Base-by-base conservation (phyloP, 768 basidiomycete genomes). In the Gelatoporia subvermispora region DNA sequence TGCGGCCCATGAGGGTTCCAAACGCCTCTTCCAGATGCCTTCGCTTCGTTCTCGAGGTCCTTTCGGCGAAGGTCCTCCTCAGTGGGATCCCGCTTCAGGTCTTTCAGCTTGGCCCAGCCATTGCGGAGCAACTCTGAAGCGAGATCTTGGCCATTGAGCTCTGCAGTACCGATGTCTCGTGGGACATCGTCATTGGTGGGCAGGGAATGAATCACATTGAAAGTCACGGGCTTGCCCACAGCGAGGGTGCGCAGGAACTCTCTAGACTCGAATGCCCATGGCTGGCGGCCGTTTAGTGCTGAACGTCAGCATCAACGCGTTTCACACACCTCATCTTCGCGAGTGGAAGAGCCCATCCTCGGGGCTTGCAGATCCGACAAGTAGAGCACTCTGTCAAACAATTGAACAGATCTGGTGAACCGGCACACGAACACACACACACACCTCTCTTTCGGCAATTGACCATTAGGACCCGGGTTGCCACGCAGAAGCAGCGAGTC, bases 21-120 rank as follows among this genome's bases (percentile, higher is more conserved):
- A 3, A 92, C 55, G 16, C 95, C 95, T 64, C 82, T 84, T 18
- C 82, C 80, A n/a, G 78, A 76, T 17, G 74, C 64, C 63, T 78
- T 85, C 15, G 91, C 92, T 61, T 89, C 85, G 16, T 70, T 76
- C 65, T 95, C 91, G 22, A 87, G 65, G 16, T 88, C 86, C 36
- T 78, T 80, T 58, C 82, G 82, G 56, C 71, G 84, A 44, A 72
- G 59, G 62, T 93, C 86, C 22, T 91, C 85, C 20, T 92, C 88
- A 1, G 85, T 84, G 16, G 82, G 78, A 36, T 94, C 91, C 17
- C 88, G 81, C 66, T 86, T 93, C 37, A 77, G 67, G 52, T 97
- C 95, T 66, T 96, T 92, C 37, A 93, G 71, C 68, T 89, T 94
- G 10, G 81, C 91, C 93, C 93, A 97, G n/a, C 95, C 96, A 51